Conservation (phyloP, 2,329 filamentous ascomycete genomes). For the Clarireedia homoeocarpa region DNA sequence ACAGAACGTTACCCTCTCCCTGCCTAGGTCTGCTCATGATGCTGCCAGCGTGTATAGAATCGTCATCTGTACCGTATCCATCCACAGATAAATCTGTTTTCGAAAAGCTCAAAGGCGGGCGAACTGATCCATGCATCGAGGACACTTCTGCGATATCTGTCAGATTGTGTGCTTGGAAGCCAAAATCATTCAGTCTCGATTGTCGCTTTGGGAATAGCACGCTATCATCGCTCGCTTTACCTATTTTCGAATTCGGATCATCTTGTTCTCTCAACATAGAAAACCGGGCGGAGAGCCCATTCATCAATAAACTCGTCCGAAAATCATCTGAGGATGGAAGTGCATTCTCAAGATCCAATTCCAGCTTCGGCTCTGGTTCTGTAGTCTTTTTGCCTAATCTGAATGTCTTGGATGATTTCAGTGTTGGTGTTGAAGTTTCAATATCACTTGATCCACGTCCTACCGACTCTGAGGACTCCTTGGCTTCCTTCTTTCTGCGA, state of each 20-base stretch:
- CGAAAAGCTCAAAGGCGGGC: constrained; percentile 50
- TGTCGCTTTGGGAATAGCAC: constrained; percentile 77
- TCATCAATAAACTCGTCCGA: constrained; percentile 92
- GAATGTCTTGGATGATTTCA: constrained; percentile 45
- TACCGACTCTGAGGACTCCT: constrained; percentile 42
- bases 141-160: constrained; percentile 87
- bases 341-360: constrained; percentile 65
- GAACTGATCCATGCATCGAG: constrained; percentile 59
- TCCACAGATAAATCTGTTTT: constrained; percentile 61
- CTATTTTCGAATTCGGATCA: constrained; percentile 78
- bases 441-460: constrained; percentile 48
- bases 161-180: constrained; percentile 43
- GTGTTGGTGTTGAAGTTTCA: constrained; percentile 25
- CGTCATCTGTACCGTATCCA: constrained; percentile 56
- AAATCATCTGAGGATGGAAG: constrained; percentile 84
- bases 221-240: constrained; percentile 92
- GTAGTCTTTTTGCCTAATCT: constrained; percentile 45
- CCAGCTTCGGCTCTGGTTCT: constrained; percentile 49
- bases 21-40: constrained; percentile 81
- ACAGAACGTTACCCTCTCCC: constrained; percentile 83
- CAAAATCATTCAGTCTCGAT: constrained; percentile 66
- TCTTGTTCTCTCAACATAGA: constrained; percentile 96
- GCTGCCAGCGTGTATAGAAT: constrained; percentile 51
- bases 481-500: constrained; percentile 67
- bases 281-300: constrained; percentile 86